Evolutionary conservation across 495 filamentous ascomycete species (phyloP), one percentile per base, ranked within the genome.

Genomic region (Penicillium samsonianum): DNA sequence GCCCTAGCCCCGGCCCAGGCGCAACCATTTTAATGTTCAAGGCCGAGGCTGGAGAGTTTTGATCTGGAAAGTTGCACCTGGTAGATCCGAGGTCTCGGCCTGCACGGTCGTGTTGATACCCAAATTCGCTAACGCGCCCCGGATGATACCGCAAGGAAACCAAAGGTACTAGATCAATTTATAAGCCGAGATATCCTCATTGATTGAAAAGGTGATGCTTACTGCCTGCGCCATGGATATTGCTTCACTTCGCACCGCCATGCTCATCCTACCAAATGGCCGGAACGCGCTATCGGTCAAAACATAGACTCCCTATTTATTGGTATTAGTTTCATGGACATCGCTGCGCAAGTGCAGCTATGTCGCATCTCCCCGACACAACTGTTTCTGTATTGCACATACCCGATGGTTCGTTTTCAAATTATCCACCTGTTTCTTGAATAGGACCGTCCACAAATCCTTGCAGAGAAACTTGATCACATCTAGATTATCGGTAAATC

Each of bases 381-480:
- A 6, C 2, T 5, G 2, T 30, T 33, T 23, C 30, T 42, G 37
- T 20, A 28, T 53, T 37, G 37, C 35, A 68, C 78, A 17, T 78
- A 91, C 90, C 65, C 94, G 82, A 69, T 98, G 94, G 71, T 98
- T 98, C 14, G 94, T 98, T 78, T 98, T 98, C 41, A 98, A 78
- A 75, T 98, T 98, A 70, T 98, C 94, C 64, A 98, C 87, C 73
- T 97, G 94, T 74, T 98, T 98, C 70, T 90, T 80, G 73, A 96
- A 98, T 31, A 97, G 82, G 40, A 96, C 80, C 47, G 84, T 90
- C 94, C 94, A 98, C 42, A 98, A 74, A 69, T 98, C 95, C 72
- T 98, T 98, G 81, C 94, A 98, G 33, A 98, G 81, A 68, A 98
- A 98, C 72, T 98, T 98, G 68, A 98, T 98, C 26, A 90, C 87